phyloP scores from a whole-genome alignment of 768 basidiomycete genomes.

The Leucocoprinus sp. region DNA sequence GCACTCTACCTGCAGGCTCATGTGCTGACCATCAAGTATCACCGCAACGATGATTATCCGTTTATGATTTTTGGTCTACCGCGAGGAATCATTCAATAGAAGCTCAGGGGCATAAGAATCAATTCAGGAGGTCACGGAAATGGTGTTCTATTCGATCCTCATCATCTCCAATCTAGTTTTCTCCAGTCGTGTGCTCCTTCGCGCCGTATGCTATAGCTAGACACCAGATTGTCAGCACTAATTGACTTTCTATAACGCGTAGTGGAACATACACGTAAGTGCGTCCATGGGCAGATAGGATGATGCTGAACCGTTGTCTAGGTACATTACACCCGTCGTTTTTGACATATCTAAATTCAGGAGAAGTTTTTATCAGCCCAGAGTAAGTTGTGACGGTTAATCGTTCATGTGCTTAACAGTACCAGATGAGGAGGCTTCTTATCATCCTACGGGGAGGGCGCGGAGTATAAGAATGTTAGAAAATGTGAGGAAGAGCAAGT shows the following conservation, averaged over 20 bases:
- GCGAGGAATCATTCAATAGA: background rate
- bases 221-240: background rate
- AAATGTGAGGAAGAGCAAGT: background rate
- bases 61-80: background rate
- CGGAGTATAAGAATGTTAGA: constrained; percentile 1
- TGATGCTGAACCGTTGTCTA: background rate
- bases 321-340: background rate
- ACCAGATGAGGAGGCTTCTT: background rate
- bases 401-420: constrained; percentile 1
- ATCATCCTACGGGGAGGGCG: background rate
- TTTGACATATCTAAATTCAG: background rate
- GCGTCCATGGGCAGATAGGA: background rate
- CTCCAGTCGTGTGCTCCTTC: background rate
- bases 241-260: constrained; percentile 5
- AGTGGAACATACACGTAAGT: constrained; percentile 1
- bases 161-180: background rate
- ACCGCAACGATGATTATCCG: constrained; percentile 3
- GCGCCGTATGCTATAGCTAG: constrained; percentile 1
- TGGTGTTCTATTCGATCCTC: background rate
- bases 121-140: background rate
- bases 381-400: background rate
- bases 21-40: no score
- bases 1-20: no score
- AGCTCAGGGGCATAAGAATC: background rate
- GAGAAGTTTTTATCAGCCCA: background rate